Percentiles rank a stretch among this genome's conserved stretches.
Evolutionary conservation across 78 protist genomes (phyloP).

Genomic region (Bigelowiella natans): DNA sequence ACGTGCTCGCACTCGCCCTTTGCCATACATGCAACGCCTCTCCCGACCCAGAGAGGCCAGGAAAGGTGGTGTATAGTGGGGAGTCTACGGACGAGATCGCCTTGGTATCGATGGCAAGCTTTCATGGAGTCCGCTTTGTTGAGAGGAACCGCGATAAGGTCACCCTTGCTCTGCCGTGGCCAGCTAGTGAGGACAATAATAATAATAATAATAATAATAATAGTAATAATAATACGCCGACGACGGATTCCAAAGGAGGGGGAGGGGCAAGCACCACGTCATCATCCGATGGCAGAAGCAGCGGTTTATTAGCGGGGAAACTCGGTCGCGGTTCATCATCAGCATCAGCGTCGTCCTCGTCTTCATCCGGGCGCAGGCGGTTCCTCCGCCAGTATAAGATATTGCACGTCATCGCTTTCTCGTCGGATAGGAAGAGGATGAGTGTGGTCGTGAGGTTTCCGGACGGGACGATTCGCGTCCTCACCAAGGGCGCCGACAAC

Average conservation of each 20-base stretch:
- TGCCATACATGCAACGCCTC: neutral
- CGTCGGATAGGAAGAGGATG: neutral
- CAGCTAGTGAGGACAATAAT: too few species aligned
- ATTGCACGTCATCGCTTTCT: neutral
- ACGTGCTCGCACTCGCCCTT: neutral
- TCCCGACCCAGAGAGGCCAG: neutral
- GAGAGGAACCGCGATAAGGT: neutral
- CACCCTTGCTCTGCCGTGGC: neutral
- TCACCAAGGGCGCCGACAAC: constrained; percentile 14
- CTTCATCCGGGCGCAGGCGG: too few species aligned
- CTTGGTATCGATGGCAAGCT: neutral
- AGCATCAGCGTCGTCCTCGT: too few species aligned
- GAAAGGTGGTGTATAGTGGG: neutral
- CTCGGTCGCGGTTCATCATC: too few species aligned
- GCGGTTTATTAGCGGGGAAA: too few species aligned
- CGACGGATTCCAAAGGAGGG: too few species aligned
- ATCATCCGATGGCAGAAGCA: too few species aligned
- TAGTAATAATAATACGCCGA: too few species aligned
- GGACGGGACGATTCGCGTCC: neutral
- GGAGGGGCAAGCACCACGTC: too few species aligned
- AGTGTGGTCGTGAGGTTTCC: neutral
- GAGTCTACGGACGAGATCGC: neutral
- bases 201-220: too few species aligned
- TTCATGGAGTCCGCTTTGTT: neutral
- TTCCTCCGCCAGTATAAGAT: too few species aligned